phyloP scores from a whole-genome alignment of 1,284 basidiomycete species.

The Cryptococcus jaspeensis region DNA sequence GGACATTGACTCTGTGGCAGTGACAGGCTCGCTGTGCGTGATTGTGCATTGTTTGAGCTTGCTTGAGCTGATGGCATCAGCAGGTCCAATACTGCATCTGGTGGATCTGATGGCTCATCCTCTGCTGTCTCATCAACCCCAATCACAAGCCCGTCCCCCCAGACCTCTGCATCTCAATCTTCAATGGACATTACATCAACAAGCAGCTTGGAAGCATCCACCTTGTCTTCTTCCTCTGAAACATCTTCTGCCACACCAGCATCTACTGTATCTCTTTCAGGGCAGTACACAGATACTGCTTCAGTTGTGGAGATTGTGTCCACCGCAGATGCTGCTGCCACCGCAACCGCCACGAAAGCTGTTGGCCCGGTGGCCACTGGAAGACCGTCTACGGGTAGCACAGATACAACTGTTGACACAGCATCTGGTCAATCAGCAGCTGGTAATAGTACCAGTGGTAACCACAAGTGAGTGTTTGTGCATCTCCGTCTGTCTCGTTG shows the following conservation, averaged over 20 bases:
- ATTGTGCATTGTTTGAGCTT: not conserved
- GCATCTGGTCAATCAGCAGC: not conserved
- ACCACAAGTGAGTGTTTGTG: constrained; percentile 12
- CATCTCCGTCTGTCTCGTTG: not conserved
- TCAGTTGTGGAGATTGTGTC: not conserved
- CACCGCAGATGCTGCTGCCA: not conserved
- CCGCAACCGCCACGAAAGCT: not conserved
- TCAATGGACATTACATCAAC: not conserved
- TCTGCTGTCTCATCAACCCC: constrained; percentile 1
- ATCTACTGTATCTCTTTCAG: not conserved
- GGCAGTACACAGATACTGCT: constrained; percentile 3
- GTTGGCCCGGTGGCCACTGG: not conserved
- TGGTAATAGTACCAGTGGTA: not conserved
- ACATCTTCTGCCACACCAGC: constrained; percentile 1
- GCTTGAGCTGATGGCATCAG: not conserved
- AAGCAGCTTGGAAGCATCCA: too few species aligned
- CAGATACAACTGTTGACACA: not conserved
- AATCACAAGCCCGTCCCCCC: constrained; percentile 1
- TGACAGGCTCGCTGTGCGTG: constrained; percentile 32
- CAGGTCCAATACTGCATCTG: not conserved
- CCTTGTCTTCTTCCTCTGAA: not conserved
- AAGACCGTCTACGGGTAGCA: not conserved
- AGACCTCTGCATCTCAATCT: not conserved
- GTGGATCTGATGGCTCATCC: not conserved
- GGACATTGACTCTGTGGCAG: constrained; percentile 31